Conservation (phyloP, 2,329 filamentous ascomycete genomes). For the Chalara sp. region DNA sequence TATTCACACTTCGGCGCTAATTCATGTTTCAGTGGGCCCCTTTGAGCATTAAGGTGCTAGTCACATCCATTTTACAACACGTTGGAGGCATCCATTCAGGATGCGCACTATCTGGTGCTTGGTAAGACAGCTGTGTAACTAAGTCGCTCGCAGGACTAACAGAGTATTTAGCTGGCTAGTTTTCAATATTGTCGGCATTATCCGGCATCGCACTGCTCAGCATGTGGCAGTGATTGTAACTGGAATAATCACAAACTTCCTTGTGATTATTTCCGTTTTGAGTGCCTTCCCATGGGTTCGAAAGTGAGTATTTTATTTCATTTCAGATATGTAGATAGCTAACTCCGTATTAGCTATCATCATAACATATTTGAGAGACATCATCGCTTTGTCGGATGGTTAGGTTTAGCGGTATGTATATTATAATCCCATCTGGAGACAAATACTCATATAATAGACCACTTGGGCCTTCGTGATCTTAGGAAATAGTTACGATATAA, state of each 20-base stretch:
- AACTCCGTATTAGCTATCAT: constrained; percentile 27
- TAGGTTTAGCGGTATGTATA: constrained; percentile 30
- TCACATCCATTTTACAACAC: constrained; percentile 32
- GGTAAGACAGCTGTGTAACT: constrained; percentile 19
- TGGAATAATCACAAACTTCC: constrained; percentile 31
- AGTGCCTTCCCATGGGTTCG: constrained; percentile 36
- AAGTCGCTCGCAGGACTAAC: constrained; percentile 6
- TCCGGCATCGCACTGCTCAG: constrained; percentile 27
- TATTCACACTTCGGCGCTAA: constrained; percentile 4
- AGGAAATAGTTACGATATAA: constrained; percentile 33
- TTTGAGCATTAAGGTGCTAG: constrained; percentile 28
- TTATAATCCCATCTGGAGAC: neutral
- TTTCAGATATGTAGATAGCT: constrained; percentile 5
- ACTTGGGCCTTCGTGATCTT: constrained; percentile 34
- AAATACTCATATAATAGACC: constrained; percentile 18
- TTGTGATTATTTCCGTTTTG: constrained; percentile 32
- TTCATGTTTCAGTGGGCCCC: constrained; percentile 30
- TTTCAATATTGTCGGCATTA: constrained; percentile 33
- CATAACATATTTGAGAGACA: constrained; percentile 36
- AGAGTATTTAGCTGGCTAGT: constrained; percentile 29
- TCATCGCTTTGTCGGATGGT: constrained; percentile 36
- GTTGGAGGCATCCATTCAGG: constrained; percentile 37
- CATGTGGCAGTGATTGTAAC: constrained; percentile 31
- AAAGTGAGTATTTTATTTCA: constrained; percentile 28
- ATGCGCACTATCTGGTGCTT: constrained; percentile 32